Evolutionary conservation across 306 rosid species (phyloP).

Genomic region (Vigna mungo): DNA sequence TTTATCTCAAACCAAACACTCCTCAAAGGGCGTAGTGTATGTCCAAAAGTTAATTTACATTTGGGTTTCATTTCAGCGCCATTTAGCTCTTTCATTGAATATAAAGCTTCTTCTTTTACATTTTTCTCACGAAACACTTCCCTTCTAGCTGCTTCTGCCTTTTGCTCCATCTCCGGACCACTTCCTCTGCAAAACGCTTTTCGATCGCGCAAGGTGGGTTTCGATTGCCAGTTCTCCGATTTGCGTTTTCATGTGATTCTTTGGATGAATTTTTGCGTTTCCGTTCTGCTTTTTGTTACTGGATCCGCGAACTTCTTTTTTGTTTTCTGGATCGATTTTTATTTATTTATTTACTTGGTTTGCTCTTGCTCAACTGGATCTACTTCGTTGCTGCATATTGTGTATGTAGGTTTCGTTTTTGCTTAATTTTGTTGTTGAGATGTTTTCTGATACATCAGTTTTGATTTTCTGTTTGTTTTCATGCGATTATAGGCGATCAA

Average conservation of each 20-base stretch:
- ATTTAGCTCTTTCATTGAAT: slow-evolving; percentile 45
- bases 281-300: neutral
- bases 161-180: slow-evolving; percentile 1
- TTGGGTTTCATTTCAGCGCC: slow-evolving; percentile 55
- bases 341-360: neutral
- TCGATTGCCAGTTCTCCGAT: slow-evolving; percentile 4
- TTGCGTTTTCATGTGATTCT: slow-evolving; percentile 10
- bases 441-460: slow-evolving; percentile 27
- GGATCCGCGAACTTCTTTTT: slow-evolving; percentile 37
- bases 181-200: slow-evolving; percentile 16
- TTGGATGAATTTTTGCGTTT: neutral
- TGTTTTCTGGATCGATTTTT: slow-evolving; percentile 33
- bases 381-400: slow-evolving; percentile 24
- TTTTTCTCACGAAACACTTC: slow-evolving; percentile 5
- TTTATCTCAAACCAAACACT: slow-evolving; percentile 43
- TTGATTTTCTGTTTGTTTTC: neutral
- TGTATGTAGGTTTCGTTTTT: slow-evolving; percentile 6
- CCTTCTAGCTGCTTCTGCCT: slow-evolving; percentile 27
- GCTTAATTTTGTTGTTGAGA: slow-evolving; percentile 29
- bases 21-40: neutral
- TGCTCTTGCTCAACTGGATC: slow-evolving; percentile 48
- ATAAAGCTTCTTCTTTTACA: slow-evolving; percentile 42
- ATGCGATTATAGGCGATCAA: slow-evolving; percentile 1
- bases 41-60: slow-evolving; percentile 42
- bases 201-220: slow-evolving; percentile 42